These are phyloP conservation scores for Candida sojae DNA, from an alignment of 1,139 yeast genomes.

Conservation along the genomic window DNA sequence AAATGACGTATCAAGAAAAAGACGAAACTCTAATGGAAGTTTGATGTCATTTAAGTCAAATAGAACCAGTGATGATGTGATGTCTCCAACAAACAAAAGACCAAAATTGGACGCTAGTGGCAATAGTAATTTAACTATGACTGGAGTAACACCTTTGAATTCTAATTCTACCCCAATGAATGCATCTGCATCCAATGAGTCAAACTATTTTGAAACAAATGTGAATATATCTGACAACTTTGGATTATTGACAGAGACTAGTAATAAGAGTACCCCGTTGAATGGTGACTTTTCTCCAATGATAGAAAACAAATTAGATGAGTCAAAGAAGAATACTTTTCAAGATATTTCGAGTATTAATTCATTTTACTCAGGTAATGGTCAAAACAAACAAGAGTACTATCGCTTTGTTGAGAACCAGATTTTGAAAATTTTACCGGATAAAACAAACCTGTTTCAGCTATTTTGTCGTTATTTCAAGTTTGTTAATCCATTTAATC, in stretches of 20 bases:
- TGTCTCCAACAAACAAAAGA: conserved; percentile 2
- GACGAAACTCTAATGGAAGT: conserved; percentile 13
- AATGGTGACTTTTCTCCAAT: conserved; percentile 11
- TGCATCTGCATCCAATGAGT: conserved; percentile 2
- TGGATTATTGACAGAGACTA: not conserved
- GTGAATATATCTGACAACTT: not conserved
- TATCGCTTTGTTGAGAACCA: conserved; percentile 32
- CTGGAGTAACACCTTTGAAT: conserved; percentile 1
- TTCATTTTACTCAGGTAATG: conserved; percentile 18
- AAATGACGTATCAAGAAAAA: conserved; percentile 19
- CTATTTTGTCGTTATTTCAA: conserved; percentile 40
- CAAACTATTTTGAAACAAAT: conserved; percentile 2
- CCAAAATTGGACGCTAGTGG: conserved; percentile 1
- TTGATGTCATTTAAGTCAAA: conserved; percentile 7
- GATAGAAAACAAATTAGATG: conserved; percentile 8
- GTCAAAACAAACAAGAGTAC: conserved; percentile 22
- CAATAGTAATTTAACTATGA: not conserved
- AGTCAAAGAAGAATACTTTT: conserved; percentile 11
- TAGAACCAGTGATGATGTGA: conserved; percentile 2
- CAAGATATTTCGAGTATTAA: conserved; percentile 24
- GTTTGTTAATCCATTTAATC: conserved; percentile 43
- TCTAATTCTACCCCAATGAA: conserved; percentile 3
- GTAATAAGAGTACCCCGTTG: conserved; percentile 7
- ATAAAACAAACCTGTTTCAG: conserved; percentile 26
- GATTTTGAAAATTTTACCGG: conserved; percentile 34